phyloP scores from a whole-genome alignment of 2,329 filamentous ascomycete species.

The Didymella sp. region DNA sequence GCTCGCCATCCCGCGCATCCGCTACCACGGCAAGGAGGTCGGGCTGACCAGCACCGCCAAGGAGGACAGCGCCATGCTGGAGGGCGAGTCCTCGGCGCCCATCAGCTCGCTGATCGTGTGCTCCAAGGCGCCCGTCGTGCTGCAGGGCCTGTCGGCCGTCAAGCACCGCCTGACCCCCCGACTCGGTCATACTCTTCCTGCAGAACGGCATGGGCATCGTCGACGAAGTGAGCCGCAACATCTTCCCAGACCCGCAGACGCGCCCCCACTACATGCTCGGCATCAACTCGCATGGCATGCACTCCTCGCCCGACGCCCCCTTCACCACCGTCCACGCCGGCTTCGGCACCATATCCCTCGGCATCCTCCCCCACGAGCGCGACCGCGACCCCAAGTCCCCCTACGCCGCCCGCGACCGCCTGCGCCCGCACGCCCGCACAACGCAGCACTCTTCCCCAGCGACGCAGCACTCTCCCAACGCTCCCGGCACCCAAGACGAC shows the following conservation, averaged over 20 bases:
- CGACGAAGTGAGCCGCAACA: conserved; percentile 73
- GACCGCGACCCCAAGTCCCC: conserved; percentile 34
- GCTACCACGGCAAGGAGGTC: conserved; percentile 50
- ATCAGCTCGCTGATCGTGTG: conserved; percentile 80
- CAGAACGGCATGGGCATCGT: conserved; percentile 84
- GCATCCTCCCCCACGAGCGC: conserved; percentile 56
- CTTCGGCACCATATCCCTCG: conserved; percentile 65
- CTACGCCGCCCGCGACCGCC: conserved; percentile 29
- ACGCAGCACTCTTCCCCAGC: neutral
- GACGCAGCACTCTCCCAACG: conserved; percentile 2
- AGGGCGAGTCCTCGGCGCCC: conserved; percentile 51
- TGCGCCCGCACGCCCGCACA: conserved; percentile 8
- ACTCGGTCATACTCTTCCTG: conserved; percentile 76
- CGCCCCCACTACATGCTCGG: conserved; percentile 81
- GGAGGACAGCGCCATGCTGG: conserved; percentile 7
- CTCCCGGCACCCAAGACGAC: conserved; percentile 25
- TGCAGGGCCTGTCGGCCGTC: conserved; percentile 71
- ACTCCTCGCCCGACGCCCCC: conserved; percentile 50
- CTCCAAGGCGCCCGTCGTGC: conserved; percentile 74
- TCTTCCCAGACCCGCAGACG: conserved; percentile 71
- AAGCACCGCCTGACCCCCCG: conserved; percentile 68
- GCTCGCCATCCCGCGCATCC: conserved; percentile 45
- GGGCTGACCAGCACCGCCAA: conserved; percentile 24
- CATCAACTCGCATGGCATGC: conserved; percentile 66
- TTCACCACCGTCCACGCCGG: conserved; percentile 66